Evolutionary conservation across 257 asterid genomes (phyloP).

Genomic region (Solanum medicagineum): DNA sequence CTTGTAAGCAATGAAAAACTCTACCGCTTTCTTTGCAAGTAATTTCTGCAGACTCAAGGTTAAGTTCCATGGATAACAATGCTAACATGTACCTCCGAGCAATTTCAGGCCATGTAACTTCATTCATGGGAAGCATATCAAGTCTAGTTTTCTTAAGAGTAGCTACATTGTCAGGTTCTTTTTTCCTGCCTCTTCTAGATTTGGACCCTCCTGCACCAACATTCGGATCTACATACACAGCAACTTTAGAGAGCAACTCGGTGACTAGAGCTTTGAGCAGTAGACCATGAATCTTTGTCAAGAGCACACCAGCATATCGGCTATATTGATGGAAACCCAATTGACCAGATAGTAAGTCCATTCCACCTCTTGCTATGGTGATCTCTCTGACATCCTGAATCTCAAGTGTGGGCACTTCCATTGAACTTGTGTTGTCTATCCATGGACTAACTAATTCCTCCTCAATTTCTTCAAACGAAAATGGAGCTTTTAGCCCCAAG

Average conservation of each 20-base stretch:
- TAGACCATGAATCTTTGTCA: conserved; percentile 43
- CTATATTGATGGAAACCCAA: conserved; percentile 12
- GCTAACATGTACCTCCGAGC: conserved; percentile 79
- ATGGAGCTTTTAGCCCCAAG: conserved; percentile 53
- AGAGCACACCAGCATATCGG: conserved; percentile 41
- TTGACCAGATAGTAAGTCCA: conserved; percentile 29
- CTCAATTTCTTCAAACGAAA: conserved; percentile 70
- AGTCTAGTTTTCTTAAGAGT: conserved; percentile 53
- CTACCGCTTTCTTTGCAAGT: conserved; percentile 80
- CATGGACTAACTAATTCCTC: conserved; percentile 68
- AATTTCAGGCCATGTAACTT: conserved; percentile 92
- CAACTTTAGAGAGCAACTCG: conserved; percentile 74
- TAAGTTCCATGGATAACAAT: conserved; percentile 66
- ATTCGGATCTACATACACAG: conserved; percentile 58
- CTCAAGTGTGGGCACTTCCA: conserved; percentile 16
- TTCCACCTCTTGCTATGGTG: conserved; percentile 13
- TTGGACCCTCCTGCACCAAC: conserved; percentile 67
- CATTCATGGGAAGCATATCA: conserved; percentile 73
- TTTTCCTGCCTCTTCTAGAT: conserved; percentile 72
- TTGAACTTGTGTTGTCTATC: conserved; percentile 31
- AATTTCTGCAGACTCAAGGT: conserved; percentile 73
- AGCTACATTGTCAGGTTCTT: conserved; percentile 56
- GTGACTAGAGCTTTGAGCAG: conserved; percentile 59
- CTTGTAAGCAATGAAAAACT: conserved; percentile 79
- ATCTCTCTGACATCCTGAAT: conserved; percentile 20